Evolutionary conservation across 2,329 filamentous ascomycete species (phyloP), one percentile per base, ranked within the genome.

Genomic region (Xylaria sp.): DNA sequence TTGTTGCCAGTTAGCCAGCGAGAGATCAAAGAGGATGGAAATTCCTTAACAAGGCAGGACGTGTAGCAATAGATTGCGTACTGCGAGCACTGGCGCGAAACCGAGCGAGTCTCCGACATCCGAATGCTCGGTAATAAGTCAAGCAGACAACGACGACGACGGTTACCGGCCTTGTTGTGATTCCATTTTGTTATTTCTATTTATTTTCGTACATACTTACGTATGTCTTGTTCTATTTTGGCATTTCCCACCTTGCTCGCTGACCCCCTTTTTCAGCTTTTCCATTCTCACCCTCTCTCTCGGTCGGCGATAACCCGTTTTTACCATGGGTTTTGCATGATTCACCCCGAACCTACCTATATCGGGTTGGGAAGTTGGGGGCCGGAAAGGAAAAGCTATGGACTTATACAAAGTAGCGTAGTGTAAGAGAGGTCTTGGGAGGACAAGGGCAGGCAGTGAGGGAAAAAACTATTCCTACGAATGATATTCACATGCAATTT

Each of bases 301-400:
- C 31, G 51, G 63, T 66, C 54, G 37, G 52, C 46, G 34, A 56
- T 52, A 25, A 44, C 57, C 51, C 13, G 58, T 58, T 18, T n/a
- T 44, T 68, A 39, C 60, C 28, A 28, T 31, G 54, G 54, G 48
- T 46, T 41, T 28, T 28, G 28, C 28, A 28, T 28, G 28, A 3
- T 28, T 28, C 28, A 28, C 9, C 13, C n/a, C 28, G 12, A 48
- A 5, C 52, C 31, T 37, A 65, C 56, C 61, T 59, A 65, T 61
- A 31, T 63, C 63, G 44, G 63, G 63, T 28, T 44, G n/a, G 63
- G 59, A 67, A 67, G 64, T 64, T 69, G 64, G 67, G 67, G 67
- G 67, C 59, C 51, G 46, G n/a, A 31, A 51, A n/a, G 18, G 39
- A 51, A n/a, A 8, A 13, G 39, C 13, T 25, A 48, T 15, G 46